Evolutionary conservation across 148 eudicot species (phyloP).

Genomic region (Camellia lanceoleosa): DNA sequence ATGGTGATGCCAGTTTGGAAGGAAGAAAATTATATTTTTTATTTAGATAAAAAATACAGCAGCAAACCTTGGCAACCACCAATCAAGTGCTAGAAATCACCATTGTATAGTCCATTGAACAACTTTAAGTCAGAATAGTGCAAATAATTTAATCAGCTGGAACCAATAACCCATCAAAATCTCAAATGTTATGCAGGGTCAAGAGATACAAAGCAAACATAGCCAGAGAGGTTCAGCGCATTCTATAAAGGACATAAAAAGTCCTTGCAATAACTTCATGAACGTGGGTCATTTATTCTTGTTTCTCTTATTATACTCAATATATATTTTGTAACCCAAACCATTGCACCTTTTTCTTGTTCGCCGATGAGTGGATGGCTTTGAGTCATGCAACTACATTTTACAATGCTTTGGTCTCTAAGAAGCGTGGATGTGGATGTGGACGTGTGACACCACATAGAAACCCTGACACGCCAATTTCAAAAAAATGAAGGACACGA

Average conservation of each 20-base stretch:
- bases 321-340: too few relatives aligned
- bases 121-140: background rate
- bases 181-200: background rate
- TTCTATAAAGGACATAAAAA: background rate
- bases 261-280: background rate
- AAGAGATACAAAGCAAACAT: background rate
- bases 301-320: background rate
- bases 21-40: too few relatives aligned
- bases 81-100: background rate
- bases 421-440: too few relatives aligned
- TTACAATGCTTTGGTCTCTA: background rate
- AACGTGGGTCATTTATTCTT: background rate
- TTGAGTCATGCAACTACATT: background rate
- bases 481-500: too few relatives aligned
- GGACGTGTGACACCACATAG: too few relatives aligned
- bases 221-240: background rate
- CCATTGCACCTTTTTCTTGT: background rate
- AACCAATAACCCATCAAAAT: conserved; percentile 1
- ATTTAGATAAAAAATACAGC: background rate
- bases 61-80: background rate
- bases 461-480: too few relatives aligned
- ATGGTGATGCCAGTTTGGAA: background rate
- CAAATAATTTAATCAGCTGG: background rate
- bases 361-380: background rate
- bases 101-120: background rate